phyloP scores from a whole-genome alignment of 2,329 filamentous ascomycete species.

The Botrytis cinerea region DNA sequence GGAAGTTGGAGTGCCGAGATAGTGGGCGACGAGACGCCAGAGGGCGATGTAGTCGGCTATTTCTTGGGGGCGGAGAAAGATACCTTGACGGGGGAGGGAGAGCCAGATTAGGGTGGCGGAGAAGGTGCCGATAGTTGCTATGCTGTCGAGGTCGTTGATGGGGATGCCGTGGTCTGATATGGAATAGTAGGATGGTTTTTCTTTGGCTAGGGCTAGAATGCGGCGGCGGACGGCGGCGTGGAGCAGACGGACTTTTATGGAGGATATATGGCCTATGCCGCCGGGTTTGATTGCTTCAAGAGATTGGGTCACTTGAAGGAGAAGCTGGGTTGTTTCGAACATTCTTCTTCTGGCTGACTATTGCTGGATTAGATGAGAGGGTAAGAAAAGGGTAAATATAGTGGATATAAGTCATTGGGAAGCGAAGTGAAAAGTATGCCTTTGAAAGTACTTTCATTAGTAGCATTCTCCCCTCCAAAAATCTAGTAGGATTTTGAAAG shows the following conservation, averaged over 20 bases:
- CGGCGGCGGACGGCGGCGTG: slow-evolving; percentile 67
- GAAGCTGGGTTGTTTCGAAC: slow-evolving; percentile 74
- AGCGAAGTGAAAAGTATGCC: background rate
- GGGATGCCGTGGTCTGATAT: slow-evolving; percentile 61
- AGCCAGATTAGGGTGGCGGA: slow-evolving; percentile 68
- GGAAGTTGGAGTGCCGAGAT: slow-evolving; percentile 68
- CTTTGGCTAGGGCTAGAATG: slow-evolving; percentile 60
- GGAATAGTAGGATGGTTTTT: slow-evolving; percentile 63
- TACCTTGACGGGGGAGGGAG: slow-evolving; percentile 70
- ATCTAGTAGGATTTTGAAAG: too few species aligned
- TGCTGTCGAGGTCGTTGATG: slow-evolving; percentile 74
- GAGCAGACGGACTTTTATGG: slow-evolving; percentile 67
- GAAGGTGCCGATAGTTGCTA: slow-evolving; percentile 72
- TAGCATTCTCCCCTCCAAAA: background rate
- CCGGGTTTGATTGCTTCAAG: slow-evolving; percentile 67
- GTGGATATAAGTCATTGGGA: background rate
- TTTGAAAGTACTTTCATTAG: background rate
- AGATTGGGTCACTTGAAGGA: slow-evolving; percentile 68
- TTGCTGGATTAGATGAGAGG: background rate
- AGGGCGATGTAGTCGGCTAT: slow-evolving; percentile 70
- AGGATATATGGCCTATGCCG: slow-evolving; percentile 64
- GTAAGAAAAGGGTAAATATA: background rate
- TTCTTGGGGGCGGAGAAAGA: slow-evolving; percentile 63
- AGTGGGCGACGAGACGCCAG: slow-evolving; percentile 73
- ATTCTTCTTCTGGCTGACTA: slow-evolving; percentile 63